Evolutionary conservation across 306 rosid genomes (phyloP), one percentile per base, ranked within the genome.

Genomic region (Arachis stenosperma): DNA sequence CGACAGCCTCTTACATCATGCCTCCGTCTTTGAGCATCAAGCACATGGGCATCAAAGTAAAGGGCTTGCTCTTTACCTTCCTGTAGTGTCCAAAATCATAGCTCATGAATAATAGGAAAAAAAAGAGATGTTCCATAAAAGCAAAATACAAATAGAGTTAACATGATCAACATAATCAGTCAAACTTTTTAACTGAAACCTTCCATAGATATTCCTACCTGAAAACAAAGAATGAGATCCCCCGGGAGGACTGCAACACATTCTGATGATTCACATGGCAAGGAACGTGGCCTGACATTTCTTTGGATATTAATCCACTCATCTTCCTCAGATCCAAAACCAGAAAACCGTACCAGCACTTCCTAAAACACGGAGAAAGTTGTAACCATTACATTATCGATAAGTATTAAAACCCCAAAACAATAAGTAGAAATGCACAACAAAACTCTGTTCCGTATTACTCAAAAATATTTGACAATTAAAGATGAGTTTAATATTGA

Each of bases 11-110:
- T 84, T 58, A 95, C 96, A 83, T 95, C 99, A 78, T 95, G 99
- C 69, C 99, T 86, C 55, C 99, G 87, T 70, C 99, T 88, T 83
- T 95, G 99, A 67, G 99, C 94, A 81, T 95, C 98, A 57, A 95
- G 98, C 65, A 95, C 99, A 75, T 90, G 97, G 69, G 99, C 99
- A 68, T 95, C 99, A 74, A 80, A 95, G 86, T 95, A 95, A 78
- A 95, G 96, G 52, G 99, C 99, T 78, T 95, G 99, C 79, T 95
- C 99, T 84, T 95, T 91, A 69, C 98, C 97, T 85, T 95, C 99
- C 99, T 95, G 88, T 65, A 78, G 55, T 62, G 64, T 61, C 14
- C 64, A 82, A 71, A 55, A 74, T 44, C 63, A 54, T 54, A 77
- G 72, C 61, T 69, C 39, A 37, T 61, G 47, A 63, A 51, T 39